Evolutionary conservation across 345 rosid genomes (phyloP).

Genomic region (Durio zibethinus): DNA sequence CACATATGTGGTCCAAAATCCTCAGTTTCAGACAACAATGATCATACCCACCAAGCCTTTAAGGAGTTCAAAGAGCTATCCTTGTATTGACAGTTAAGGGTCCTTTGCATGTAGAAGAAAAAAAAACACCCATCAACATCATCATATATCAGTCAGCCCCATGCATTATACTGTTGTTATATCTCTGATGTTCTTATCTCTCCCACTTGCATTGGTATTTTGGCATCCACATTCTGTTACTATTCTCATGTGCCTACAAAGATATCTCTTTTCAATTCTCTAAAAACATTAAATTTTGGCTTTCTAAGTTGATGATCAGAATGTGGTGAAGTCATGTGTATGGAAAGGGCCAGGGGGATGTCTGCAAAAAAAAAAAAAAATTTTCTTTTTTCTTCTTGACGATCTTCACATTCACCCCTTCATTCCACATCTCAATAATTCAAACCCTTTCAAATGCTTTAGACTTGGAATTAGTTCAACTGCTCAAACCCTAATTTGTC

Average conservation of each 20-base stretch:
- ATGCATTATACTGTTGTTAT: slow-evolving; percentile 20
- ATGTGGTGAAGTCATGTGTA: not conserved
- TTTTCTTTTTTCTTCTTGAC: not conserved
- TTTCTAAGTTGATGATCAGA: not conserved
- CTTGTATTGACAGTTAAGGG: slow-evolving; percentile 32
- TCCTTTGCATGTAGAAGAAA: slow-evolving; percentile 19
- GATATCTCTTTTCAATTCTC: not conserved
- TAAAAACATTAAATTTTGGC: slow-evolving; percentile 1
- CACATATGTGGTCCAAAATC: slow-evolving; percentile 49
- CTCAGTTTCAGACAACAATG: slow-evolving; percentile 37
- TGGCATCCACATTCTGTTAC: slow-evolving; percentile 29
- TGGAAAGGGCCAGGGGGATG: not conserved
- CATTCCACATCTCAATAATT: not conserved
- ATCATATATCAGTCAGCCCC: slow-evolving; percentile 18
- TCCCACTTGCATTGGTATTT: slow-evolving; percentile 21
- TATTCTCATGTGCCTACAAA: slow-evolving; percentile 26
- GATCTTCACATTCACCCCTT: not conserved
- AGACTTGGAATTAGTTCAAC: not conserved
- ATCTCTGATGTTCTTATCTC: slow-evolving; percentile 22
- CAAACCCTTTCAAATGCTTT: not conserved
- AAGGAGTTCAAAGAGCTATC: slow-evolving; percentile 35
- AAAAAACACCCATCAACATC: slow-evolving; percentile 20
- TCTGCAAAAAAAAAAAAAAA: not conserved
- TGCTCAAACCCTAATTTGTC: no score
- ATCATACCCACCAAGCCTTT: slow-evolving; percentile 35